A percentile compares a stretch with the other conserved stretches of the same genome.
Conservation (phyloP, 495 filamentous ascomycete genomes). For the Thermochaetoides thermophila region DNA sequence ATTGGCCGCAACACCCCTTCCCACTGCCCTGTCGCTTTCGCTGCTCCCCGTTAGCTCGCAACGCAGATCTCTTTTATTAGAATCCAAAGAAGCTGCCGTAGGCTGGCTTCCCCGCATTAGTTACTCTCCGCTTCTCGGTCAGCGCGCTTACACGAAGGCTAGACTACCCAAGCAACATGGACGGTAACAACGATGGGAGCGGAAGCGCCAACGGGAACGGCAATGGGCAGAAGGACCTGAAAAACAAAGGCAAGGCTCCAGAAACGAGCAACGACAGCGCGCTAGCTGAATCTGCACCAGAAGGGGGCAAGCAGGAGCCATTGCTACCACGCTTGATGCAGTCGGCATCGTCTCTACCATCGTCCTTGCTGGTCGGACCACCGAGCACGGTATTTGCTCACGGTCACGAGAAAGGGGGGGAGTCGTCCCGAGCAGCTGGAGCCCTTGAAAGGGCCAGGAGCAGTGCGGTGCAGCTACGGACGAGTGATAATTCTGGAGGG, state of each 20-base stretch:
- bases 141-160: neutral
- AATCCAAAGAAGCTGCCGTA: neutral
- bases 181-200: no score
- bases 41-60: slow-evolving; percentile 5
- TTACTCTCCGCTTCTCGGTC: neutral
- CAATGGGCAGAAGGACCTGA: no score
- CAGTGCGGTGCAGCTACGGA: slow-evolving; percentile 16
- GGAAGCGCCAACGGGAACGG: no score
- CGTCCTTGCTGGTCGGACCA: slow-evolving; percentile 9
- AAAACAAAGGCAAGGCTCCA: slow-evolving; percentile 13
- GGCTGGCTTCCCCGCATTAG: neutral
- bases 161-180: no score
- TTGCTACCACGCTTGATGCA: slow-evolving; percentile 12
- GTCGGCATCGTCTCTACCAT: slow-evolving; percentile 14
- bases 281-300: no score
- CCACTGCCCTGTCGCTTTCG: slow-evolving; percentile 2
- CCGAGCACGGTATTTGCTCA: slow-evolving; percentile 2
- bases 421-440: slow-evolving; percentile 6
- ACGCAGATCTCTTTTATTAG: slow-evolving; percentile 7
- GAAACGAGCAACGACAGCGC: no score
- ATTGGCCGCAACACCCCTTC: slow-evolving; percentile 1
- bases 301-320: neutral
- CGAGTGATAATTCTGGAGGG: slow-evolving; percentile 46
- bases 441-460: slow-evolving; percentile 8
- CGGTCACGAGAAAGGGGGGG: slow-evolving; percentile 11